Base-by-base conservation (phyloP, 108 stramenopile species). In the Aureococcus anophagefferens region DNA sequence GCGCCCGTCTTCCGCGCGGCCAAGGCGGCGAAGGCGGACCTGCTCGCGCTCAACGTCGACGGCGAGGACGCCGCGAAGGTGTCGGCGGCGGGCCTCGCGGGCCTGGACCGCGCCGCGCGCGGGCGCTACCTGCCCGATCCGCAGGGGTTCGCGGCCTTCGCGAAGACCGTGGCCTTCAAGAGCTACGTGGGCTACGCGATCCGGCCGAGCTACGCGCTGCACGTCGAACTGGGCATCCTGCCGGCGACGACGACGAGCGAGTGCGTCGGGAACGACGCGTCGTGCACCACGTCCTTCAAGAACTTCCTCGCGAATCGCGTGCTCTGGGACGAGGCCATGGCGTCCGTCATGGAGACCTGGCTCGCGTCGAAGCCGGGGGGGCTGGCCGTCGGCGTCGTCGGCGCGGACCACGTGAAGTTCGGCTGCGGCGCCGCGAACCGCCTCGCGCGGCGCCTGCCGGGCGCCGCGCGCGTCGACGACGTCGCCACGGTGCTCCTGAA, bases 301-400 rank as follows among this genome's bases (percentile, higher is more conserved):
- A 83, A 82, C 34, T 90, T 90, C 65, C 82, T 82, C 36, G 79
- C 82, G 68, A 88, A 85, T 18, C 82, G 90, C 16, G 85, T 91
- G 30, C 72, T 91, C 31, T 91, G 90, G 90, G 90, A 91, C 78
- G 87, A 88, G 72, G 72, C 82, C 65, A 89, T 91, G 88, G 88
- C 90, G 30, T 76, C 69, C 17, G 72, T 62, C 37, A 84, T 87
- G 3, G 73, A 76, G 30, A 65, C 70, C 35, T 91, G 88, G 88
- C 70, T 72, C 29, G 63, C 64, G 11, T 65, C 71, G 0, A 78
- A 91, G 74, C 75, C 79, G 0, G 82, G 78, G n/a, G 86, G 88
- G 14, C 74, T 89, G 18, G 64, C 88, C 35, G 68, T 89, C 51
- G 88, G 87, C 5, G 62, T 91, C 65, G 87, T 89, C 16, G 88